phyloP scores from a whole-genome alignment of 139 green algal genomes.

The Haematococcus sp. region DNA sequence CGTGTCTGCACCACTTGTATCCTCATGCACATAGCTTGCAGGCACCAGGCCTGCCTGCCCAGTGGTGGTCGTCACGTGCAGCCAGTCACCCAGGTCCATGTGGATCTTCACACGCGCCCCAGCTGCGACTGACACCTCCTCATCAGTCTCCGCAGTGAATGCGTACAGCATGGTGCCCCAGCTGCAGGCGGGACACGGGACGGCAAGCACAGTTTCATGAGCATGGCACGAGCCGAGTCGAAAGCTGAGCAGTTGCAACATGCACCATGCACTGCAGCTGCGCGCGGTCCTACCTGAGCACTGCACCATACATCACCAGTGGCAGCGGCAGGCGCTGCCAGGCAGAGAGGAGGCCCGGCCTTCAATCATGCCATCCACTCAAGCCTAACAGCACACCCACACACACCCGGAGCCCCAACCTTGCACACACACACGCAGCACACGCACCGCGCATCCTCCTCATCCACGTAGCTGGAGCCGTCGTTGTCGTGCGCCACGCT shows the following conservation, averaged over 20 bases:
- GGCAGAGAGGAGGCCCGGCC: too few relatives aligned
- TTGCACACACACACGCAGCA: too few relatives aligned
- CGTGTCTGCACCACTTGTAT: not conserved
- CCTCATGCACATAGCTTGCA: slow-evolving; percentile 26
- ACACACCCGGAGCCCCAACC: too few relatives aligned
- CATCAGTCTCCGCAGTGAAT: slow-evolving; percentile 19
- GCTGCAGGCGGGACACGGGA: not conserved
- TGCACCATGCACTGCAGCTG: too few relatives aligned
- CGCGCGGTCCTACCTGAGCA: too few relatives aligned
- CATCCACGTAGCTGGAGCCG: not conserved
- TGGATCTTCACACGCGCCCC: slow-evolving; percentile 30
- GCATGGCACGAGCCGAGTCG: too few relatives aligned
- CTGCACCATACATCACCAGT: too few relatives aligned
- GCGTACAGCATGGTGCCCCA: slow-evolving; percentile 23
- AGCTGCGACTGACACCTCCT: slow-evolving; percentile 29
- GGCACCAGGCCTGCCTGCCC: slow-evolving; percentile 28
- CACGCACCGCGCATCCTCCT: slow-evolving; percentile 1
- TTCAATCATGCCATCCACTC: too few relatives aligned
- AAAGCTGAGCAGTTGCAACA: too few relatives aligned
- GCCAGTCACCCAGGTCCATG: slow-evolving; percentile 43
- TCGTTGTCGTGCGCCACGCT: not conserved
- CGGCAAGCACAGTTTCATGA: too few relatives aligned
- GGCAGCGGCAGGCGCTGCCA: too few relatives aligned
- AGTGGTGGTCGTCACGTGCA: slow-evolving; percentile 21
- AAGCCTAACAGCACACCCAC: too few relatives aligned